phyloP scores from a whole-genome alignment of 2,329 filamentous ascomycete genomes.

The Chaetomium strumarium region DNA sequence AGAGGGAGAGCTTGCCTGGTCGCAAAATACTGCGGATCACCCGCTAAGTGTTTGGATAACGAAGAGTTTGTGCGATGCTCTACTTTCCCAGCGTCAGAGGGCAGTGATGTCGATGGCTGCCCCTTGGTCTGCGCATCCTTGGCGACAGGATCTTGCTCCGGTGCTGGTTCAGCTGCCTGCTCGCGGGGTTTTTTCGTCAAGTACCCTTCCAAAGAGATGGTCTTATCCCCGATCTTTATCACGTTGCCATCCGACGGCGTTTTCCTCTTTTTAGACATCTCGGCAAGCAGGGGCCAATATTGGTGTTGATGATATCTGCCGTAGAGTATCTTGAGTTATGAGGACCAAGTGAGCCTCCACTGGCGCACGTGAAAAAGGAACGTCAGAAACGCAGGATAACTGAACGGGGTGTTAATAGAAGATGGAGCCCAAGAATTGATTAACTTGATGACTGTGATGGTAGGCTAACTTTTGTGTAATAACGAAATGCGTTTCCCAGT shows the following conservation, averaged over 20 bases:
- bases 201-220: constrained; percentile 46
- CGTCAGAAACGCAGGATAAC: too few species aligned
- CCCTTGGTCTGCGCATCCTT: too few species aligned
- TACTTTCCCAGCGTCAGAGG: neutral
- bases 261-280: constrained; percentile 26
- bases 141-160: neutral
- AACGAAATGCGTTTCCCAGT: too few species aligned
- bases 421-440: too few species aligned
- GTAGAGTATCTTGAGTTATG: too few species aligned
- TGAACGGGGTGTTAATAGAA: too few species aligned
- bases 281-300: neutral
- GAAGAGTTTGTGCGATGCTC: neutral
- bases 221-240: constrained; percentile 43
- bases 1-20: constrained; percentile 70
- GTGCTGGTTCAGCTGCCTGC: neutral
- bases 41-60: constrained; percentile 4
- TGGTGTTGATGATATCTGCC: too few species aligned
- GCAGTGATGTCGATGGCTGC: neutral
- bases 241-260: constrained; percentile 38
- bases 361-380: too few species aligned
- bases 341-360: too few species aligned
- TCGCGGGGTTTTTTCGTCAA: constrained; percentile 33
- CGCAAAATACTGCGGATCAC: constrained; percentile 33
- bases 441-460: too few species aligned
- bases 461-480: too few species aligned